phyloP scores from a whole-genome alignment of 495 filamentous ascomycete species.

The Physcia stellaris region DNA sequence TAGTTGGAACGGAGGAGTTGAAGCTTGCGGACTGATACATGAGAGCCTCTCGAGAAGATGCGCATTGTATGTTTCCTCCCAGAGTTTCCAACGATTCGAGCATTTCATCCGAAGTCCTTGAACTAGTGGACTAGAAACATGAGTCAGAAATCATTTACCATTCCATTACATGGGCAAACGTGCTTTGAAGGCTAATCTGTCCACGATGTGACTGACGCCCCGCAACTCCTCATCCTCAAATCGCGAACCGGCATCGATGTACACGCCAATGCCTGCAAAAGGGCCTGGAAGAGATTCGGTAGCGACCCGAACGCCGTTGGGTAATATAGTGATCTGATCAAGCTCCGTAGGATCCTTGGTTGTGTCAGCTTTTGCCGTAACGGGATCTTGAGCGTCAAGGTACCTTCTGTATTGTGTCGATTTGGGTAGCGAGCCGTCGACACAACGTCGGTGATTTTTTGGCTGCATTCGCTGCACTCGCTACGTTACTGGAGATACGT shows the following conservation, averaged over 20 bases:
- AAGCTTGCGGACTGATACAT: conserved; percentile 99
- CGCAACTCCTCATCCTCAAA: conserved; percentile 79
- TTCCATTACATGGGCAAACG: too few relatives aligned
- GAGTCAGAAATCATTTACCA: too few relatives aligned
- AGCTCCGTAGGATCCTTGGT: conserved; percentile 76
- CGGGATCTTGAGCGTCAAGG: neutral
- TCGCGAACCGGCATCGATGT: conserved; percentile 89
- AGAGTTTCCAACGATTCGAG: conserved; percentile 71
- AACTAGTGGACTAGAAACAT: conserved; percentile 46
- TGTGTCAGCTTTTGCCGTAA: neutral
- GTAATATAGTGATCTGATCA: conserved; percentile 75
- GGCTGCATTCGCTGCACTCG: neutral
- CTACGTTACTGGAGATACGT: conserved; percentile 3
- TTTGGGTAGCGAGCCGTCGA: conserved; percentile 11
- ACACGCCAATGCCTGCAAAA: conserved; percentile 92
- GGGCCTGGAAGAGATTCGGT: conserved; percentile 91
- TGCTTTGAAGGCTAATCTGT: conserved; percentile 82
- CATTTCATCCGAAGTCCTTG: conserved; percentile 67
- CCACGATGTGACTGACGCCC: conserved; percentile 92
- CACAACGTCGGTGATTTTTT: conserved; percentile 1
- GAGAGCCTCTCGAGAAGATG: conserved; percentile 84
- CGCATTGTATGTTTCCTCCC: conserved; percentile 92
- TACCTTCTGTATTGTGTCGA: conserved; percentile 13
- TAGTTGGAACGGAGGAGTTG: conserved; percentile 77
- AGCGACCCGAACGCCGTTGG: conserved; percentile 90